Evolutionary conservation across 129 eudicot species (phyloP), one percentile per base, ranked within the genome.

Genomic region (Pulicaria dysenterica): DNA sequence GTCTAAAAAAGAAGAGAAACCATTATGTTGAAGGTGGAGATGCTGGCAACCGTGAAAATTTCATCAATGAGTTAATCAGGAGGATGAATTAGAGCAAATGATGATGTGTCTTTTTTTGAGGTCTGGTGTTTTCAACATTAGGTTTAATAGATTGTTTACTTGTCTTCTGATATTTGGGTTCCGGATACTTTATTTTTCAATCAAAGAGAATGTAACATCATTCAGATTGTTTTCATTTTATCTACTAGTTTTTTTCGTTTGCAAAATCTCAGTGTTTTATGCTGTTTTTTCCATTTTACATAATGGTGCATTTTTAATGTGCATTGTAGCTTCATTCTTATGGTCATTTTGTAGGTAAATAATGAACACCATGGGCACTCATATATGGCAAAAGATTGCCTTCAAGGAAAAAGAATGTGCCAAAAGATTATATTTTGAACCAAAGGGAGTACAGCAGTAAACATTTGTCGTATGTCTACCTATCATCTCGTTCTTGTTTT

Each of bases 11-110:
- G 87, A 90, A 90, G 76, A 79, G 96, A 67, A 90, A 90, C 77
- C 96, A 90, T 77, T 90, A 87, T 44, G 91, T 90, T 49, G 96
- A 90, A 76, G 96, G 96, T 9, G 96, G 95, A 16, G 96, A 90
- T 81, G 96, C 96, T 58, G 96, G 96, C 5, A 90, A 90, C 80
- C 88, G 96, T 41, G 96, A 90, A 57, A 74, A 87, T 38, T 85
- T 78, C 84, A 90, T 90, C 81, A 90, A 90, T 53, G 89, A 87
- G 69, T 83, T 90, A 7, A 85, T 90, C 77, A 90, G 91, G 81
- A 90, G 96, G 74, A 90, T 90, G 96, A 90, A 90, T 77, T 90
- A 83, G 79, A 66, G 34, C 36, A 8, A 13, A 69, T 53, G 45
- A 6, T 64, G 12, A 66, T 66, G 58, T 45, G 37, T 58, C 10